Percentiles rank a stretch among this genome's conserved stretches.
Evolutionary conservation across 441 rosid species (phyloP).

Genomic region (Macaranga tanarius): DNA sequence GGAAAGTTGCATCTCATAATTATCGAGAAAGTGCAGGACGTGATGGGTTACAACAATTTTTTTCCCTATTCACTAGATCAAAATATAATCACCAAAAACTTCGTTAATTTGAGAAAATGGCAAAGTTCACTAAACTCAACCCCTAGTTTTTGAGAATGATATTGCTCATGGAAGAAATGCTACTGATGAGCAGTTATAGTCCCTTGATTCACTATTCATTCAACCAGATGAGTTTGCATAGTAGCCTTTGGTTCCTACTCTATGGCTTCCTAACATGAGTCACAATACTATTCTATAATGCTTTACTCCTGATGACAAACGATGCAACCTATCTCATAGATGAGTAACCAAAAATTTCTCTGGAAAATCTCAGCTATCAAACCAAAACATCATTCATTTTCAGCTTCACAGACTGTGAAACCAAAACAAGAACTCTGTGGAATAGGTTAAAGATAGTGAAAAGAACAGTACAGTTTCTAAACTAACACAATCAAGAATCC

Average conservation of each 20-base stretch:
- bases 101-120: too few species aligned
- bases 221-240: not conserved
- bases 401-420: not conserved
- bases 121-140: too few species aligned
- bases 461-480: not conserved
- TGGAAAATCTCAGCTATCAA: not conserved
- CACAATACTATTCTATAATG: too few species aligned
- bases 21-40: not conserved
- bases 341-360: not conserved
- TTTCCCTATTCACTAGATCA: too few species aligned
- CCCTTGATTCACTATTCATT: too few species aligned
- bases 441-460: not conserved
- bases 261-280: not conserved
- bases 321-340: not conserved
- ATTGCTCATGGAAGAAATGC: too few species aligned
- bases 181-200: too few species aligned
- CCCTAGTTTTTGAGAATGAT: too few species aligned
- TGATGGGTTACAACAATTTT: not conserved
- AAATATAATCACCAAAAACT: too few species aligned
- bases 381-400: too few species aligned
- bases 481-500: not conserved
- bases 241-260: not conserved
- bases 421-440: not conserved
- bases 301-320: too few species aligned
- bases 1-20: too few species aligned